Conservation (phyloP, 2,329 filamentous ascomycete genomes). For the Calonectria ilicicola region DNA sequence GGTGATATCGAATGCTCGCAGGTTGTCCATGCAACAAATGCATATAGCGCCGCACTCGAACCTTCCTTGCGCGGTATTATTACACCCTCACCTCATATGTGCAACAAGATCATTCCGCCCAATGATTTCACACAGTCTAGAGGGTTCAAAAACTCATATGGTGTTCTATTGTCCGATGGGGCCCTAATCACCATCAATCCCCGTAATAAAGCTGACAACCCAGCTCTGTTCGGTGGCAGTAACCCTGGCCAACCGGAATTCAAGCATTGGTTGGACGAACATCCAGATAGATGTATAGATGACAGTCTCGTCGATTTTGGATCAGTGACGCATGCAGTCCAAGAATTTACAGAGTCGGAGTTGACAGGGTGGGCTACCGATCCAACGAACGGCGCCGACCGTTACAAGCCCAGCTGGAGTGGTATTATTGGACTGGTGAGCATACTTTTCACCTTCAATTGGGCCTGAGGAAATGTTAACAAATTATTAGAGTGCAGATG, state of each 20-base stretch:
- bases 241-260: constrained; percentile 24
- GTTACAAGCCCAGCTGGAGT: constrained; percentile 17
- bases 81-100: constrained; percentile 24
- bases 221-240: constrained; percentile 21
- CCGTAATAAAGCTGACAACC: neutral
- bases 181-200: constrained; percentile 23
- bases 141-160: constrained; percentile 24
- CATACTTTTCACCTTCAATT: neutral
- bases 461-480: neutral
- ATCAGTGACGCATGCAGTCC: constrained; percentile 17
- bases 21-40: constrained; percentile 28
- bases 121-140: neutral
- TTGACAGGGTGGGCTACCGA: constrained; percentile 14
- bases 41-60: constrained; percentile 24
- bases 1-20: constrained; percentile 16
- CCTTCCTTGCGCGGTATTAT: constrained; percentile 24
- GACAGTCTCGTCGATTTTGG: constrained; percentile 15
- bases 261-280: constrained; percentile 4
- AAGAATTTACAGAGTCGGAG: constrained; percentile 19
- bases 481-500: constrained; percentile 16
- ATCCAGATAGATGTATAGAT: constrained; percentile 17
- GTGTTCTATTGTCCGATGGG: constrained; percentile 15
- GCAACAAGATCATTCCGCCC: constrained; percentile 16
- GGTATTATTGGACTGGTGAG: constrained; percentile 21
- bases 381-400: neutral